phyloP scores from a whole-genome alignment of 345 rosid species.

The Pistacia atlantica region DNA sequence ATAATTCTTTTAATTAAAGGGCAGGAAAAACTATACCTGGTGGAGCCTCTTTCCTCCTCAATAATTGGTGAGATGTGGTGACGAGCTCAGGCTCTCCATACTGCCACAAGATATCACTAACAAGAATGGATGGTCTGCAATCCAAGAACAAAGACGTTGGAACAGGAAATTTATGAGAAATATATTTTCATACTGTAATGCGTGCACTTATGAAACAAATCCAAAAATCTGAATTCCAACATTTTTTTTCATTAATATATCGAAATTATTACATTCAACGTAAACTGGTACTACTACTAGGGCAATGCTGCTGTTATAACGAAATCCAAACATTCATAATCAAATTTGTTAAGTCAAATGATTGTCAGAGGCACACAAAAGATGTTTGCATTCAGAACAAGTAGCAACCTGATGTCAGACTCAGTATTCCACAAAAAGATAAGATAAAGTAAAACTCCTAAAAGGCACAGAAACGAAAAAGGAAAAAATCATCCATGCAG shows the following conservation, averaged over 20 bases:
- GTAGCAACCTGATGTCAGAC: background rate
- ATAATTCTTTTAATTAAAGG: background rate
- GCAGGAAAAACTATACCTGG: constrained; percentile 36
- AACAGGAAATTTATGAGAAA: background rate
- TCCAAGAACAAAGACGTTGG: constrained; percentile 15
- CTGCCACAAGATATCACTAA: constrained; percentile 61
- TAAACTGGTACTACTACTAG: background rate
- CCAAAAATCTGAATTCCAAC: background rate
- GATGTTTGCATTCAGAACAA: background rate
- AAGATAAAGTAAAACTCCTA: background rate
- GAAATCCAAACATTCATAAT: background rate
- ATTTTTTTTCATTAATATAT: background rate
- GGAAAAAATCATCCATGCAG: background rate
- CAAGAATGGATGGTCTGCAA: constrained; percentile 74
- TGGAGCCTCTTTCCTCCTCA: constrained; percentile 51
- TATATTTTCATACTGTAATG: background rate
- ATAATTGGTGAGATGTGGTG: constrained; percentile 38
- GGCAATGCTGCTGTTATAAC: background rate
- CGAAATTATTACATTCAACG: background rate
- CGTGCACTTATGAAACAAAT: background rate
- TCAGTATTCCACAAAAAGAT: background rate
- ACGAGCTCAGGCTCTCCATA: constrained; percentile 47
- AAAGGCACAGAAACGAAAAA: background rate
- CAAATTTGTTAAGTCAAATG: background rate
- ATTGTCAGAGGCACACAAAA: background rate